Conservation (phyloP, 2,329 filamentous ascomycete species). For the Trichoderma harzianum region DNA sequence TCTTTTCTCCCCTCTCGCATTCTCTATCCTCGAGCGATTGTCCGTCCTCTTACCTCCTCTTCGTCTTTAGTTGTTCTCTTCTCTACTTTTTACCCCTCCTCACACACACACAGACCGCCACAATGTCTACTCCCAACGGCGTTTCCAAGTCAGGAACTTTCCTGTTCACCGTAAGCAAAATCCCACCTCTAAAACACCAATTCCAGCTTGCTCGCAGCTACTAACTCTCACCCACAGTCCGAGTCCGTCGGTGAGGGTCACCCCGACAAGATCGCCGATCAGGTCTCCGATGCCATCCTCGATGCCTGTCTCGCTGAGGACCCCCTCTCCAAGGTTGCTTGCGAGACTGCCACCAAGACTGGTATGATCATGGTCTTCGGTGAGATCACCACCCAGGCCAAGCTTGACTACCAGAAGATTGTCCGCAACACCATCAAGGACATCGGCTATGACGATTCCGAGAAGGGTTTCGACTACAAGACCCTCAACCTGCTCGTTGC, state of each 20-base stretch:
- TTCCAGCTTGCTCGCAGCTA: neutral
- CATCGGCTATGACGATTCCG: slow-evolving; percentile 95
- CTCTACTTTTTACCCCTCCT: slow-evolving; percentile 21
- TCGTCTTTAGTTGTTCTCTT: slow-evolving; percentile 20
- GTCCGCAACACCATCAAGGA: slow-evolving; percentile 95
- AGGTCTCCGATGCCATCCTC: slow-evolving; percentile 97
- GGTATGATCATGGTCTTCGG: slow-evolving; percentile 99
- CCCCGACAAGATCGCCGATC: slow-evolving; percentile 96
- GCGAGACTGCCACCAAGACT: slow-evolving; percentile 99
- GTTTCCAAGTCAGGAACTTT: slow-evolving; percentile 60
- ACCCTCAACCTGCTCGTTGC: slow-evolving; percentile 97
- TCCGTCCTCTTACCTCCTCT: neutral
- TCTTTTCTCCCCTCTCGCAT: neutral
- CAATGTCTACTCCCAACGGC: slow-evolving; percentile 57
- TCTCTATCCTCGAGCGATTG: neutral
- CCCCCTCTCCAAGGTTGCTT: slow-evolving; percentile 97
- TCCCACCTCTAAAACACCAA: neutral
- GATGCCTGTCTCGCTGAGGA: slow-evolving; percentile 95
- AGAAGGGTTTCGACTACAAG: slow-evolving; percentile 99
- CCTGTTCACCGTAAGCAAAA: slow-evolving; percentile 68
- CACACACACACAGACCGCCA: slow-evolving; percentile 35
- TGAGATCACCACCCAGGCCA: slow-evolving; percentile 97
- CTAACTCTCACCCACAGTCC: slow-evolving; percentile 52
- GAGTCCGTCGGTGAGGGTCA: slow-evolving; percentile 88
- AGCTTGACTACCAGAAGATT: slow-evolving; percentile 96